These are phyloP conservation scores for Vicia faba DNA, from an alignment of 306 rosid species.

Conservation along the genomic window DNA sequence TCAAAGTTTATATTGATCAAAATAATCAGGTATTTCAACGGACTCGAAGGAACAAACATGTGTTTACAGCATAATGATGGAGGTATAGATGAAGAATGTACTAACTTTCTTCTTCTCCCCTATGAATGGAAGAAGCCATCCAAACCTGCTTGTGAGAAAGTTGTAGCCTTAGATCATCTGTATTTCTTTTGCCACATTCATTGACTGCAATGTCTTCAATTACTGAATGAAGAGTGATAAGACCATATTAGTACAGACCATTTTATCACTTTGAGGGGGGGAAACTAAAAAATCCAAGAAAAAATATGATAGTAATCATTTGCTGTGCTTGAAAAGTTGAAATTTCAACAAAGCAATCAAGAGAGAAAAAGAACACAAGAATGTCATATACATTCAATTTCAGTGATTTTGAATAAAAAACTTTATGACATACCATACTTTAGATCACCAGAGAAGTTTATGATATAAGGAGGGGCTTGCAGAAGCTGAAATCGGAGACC, in stretches of 20 bases:
- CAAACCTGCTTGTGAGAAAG: slow-evolving; percentile 70
- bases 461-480: slow-evolving; percentile 74
- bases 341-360: slow-evolving; percentile 25
- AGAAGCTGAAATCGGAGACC: slow-evolving; percentile 83
- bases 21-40: slow-evolving; percentile 4
- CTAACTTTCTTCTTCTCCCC: slow-evolving; percentile 90
- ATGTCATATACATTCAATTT: slow-evolving; percentile 13
- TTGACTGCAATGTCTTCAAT: slow-evolving; percentile 62
- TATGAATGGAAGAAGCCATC: slow-evolving; percentile 97
- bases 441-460: slow-evolving; percentile 78
- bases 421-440: slow-evolving; percentile 68
- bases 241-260: slow-evolving; percentile 26
- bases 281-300: slow-evolving; percentile 19
- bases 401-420: slow-evolving; percentile 12
- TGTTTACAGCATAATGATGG: slow-evolving; percentile 24
- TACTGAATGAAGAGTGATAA: slow-evolving; percentile 48
- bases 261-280: slow-evolving; percentile 19
- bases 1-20: slow-evolving; percentile 19
- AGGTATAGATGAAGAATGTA: slow-evolving; percentile 38
- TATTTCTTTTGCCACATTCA: slow-evolving; percentile 45
- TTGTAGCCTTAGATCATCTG: slow-evolving; percentile 56
- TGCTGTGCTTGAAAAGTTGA: slow-evolving; percentile 7
- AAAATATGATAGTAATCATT: slow-evolving; percentile 17
- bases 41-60: slow-evolving; percentile 21
- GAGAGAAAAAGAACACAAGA: not conserved